Conservation (phyloP, 768 basidiomycete genomes). For the Lentinula guzmanii region DNA sequence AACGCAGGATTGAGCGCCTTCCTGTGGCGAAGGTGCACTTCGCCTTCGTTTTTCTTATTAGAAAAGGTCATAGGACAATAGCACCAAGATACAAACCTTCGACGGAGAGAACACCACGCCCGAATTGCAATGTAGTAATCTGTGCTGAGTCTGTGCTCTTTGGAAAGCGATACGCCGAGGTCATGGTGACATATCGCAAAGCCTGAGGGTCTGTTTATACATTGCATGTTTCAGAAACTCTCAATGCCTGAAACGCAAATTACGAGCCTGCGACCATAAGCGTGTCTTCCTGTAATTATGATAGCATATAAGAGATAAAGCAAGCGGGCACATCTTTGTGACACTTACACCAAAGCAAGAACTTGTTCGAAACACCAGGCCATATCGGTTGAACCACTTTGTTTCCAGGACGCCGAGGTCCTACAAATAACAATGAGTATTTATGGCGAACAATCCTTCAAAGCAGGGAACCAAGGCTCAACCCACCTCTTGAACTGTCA, state of each 20-base stretch:
- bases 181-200: slow-evolving; percentile 13
- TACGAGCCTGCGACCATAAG: not conserved
- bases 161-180: slow-evolving; percentile 20
- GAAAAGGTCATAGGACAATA: not conserved
- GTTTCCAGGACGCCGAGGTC: slow-evolving; percentile 22
- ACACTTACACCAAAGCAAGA: slow-evolving; percentile 10
- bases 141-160: slow-evolving; percentile 11
- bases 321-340: not conserved
- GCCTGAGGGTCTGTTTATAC: slow-evolving; percentile 19
- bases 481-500: slow-evolving; percentile 16
- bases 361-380: slow-evolving; percentile 15
- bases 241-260: not conserved
- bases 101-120: slow-evolving; percentile 14
- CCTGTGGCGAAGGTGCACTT: slow-evolving; percentile 20
- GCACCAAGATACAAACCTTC: slow-evolving; percentile 9
- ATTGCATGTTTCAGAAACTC: not conserved
- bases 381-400: slow-evolving; percentile 19
- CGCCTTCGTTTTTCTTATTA: slow-evolving; percentile 7
- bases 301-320: not conserved
- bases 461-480: slow-evolving; percentile 11
- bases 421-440: not conserved
- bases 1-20: slow-evolving; percentile 24
- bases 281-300: not conserved
- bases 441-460: not conserved
- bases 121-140: slow-evolving; percentile 13